Evolutionary conservation across 768 basidiomycete genomes (phyloP).

Genomic region (Pleurotus djamor): DNA sequence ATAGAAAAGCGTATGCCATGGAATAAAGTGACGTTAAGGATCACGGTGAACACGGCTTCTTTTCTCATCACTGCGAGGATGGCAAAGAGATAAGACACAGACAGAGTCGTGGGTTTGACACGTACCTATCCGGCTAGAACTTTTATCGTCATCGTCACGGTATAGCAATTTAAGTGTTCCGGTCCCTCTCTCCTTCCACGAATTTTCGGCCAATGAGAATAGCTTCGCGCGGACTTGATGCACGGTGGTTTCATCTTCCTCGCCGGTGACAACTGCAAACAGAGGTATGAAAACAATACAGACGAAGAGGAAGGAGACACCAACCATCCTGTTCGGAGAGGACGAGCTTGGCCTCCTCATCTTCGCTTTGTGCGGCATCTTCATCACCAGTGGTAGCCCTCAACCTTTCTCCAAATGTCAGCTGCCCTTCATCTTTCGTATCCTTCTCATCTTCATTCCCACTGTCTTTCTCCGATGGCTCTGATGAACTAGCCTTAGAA

Average conservation of each 20-base stretch:
- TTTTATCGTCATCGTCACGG: not conserved
- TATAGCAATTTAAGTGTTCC: conserved; percentile 56
- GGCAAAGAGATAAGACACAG: not conserved
- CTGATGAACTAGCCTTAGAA: conserved; percentile 42
- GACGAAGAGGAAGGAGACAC: conserved; percentile 15
- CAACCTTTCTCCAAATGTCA: conserved; percentile 63
- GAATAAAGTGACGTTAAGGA: conserved; percentile 77
- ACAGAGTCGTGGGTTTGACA: conserved; percentile 1
- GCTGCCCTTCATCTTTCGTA: conserved; percentile 37
- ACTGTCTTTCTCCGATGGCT: conserved; percentile 28
- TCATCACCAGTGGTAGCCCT: conserved; percentile 62
- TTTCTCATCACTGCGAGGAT: conserved; percentile 72
- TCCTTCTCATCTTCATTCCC: conserved; percentile 48
- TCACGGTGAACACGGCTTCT: conserved; percentile 73
- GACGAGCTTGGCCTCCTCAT: conserved; percentile 45
- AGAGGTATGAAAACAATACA: conserved; percentile 20
- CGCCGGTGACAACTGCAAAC: conserved; percentile 59
- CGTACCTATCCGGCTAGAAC: not conserved
- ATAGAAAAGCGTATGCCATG: conserved; percentile 71
- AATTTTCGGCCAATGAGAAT: conserved; percentile 55
- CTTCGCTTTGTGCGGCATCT: conserved; percentile 44
- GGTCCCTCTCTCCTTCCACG: conserved; percentile 79
- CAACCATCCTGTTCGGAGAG: conserved; percentile 70
- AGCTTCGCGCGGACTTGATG: conserved; percentile 79
- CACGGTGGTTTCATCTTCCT: conserved; percentile 79